Percentiles rank a stretch among this genome's conserved stretches.
phyloP scores from a whole-genome alignment of 345 rosid species.

The Eucalyptus marginata region DNA sequence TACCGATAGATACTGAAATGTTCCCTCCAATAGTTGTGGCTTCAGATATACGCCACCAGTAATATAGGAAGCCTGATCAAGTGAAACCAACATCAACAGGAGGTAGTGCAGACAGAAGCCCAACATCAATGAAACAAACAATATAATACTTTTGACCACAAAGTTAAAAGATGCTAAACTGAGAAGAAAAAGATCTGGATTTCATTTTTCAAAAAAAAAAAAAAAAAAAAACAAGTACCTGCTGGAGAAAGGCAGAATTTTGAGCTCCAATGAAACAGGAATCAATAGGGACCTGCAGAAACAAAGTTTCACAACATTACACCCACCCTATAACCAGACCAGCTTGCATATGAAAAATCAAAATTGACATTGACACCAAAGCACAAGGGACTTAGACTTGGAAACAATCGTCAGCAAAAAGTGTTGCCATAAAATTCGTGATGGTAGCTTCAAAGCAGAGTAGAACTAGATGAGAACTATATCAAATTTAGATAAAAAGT shows the following conservation, averaged over 20 bases:
- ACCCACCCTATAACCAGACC: not conserved
- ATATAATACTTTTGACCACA: not conserved
- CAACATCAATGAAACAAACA: not conserved
- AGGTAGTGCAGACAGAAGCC: not conserved
- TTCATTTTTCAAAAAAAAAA: not conserved
- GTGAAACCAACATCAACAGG: not conserved
- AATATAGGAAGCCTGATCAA: constrained; percentile 75
- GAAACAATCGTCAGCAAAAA: not conserved
- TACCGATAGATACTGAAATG: constrained; percentile 81
- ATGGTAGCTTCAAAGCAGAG: not conserved
- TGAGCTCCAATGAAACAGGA: constrained; percentile 77
- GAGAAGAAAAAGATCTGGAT: not conserved
- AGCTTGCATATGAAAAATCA: not conserved
- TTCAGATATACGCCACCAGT: constrained; percentile 85
- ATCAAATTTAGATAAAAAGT: not conserved
- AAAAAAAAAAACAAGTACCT: constrained; percentile 25
- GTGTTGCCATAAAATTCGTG: not conserved
- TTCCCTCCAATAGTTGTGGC: constrained; percentile 85
- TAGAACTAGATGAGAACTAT: not conserved
- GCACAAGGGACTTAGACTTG: not conserved
- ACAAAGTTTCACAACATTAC: not conserved
- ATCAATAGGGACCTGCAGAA: constrained; percentile 81
- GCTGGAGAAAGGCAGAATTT: constrained; percentile 90
- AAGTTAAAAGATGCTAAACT: not conserved
- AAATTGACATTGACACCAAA: not conserved